Evolutionary conservation across 441 rosid genomes (phyloP).

Genomic region (Codiaeum variegatum): DNA sequence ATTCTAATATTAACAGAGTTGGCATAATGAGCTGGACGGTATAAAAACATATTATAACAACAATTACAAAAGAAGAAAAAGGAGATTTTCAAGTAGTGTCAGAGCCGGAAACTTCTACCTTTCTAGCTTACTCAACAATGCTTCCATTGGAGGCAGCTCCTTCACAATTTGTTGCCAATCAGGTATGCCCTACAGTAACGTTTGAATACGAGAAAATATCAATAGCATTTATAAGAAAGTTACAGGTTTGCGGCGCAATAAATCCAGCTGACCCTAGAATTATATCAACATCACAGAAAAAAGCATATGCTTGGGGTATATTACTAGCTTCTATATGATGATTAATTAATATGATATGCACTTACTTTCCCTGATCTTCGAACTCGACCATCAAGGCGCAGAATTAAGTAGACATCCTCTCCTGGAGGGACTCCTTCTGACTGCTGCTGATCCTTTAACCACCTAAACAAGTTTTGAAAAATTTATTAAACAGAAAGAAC

Average conservation of each 20-base stretch:
- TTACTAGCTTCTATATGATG: neutral
- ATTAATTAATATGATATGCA: constrained; percentile 1
- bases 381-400: constrained; percentile 92
- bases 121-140: constrained; percentile 81
- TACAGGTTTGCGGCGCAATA: neutral
- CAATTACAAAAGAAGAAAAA: neutral
- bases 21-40: neutral
- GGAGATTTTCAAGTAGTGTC: neutral
- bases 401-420: constrained; percentile 76
- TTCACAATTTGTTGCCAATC: constrained; percentile 76
- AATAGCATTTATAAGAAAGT: neutral
- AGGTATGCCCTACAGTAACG: constrained; percentile 72
- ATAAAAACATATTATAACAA: neutral
- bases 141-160: constrained; percentile 81
- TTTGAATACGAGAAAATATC: neutral
- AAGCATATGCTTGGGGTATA: neutral
- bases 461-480: constrained; percentile 40
- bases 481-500: constrained; percentile 7
- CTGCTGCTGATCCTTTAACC: constrained; percentile 85
- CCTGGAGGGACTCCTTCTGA: constrained; percentile 88
- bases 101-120: constrained; percentile 33
- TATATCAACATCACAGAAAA: neutral
- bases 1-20: neutral
- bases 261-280: neutral
- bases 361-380: constrained; percentile 89